Conservation (phyloP, 441 rosid species). For the Adansonia grandidieri region DNA sequence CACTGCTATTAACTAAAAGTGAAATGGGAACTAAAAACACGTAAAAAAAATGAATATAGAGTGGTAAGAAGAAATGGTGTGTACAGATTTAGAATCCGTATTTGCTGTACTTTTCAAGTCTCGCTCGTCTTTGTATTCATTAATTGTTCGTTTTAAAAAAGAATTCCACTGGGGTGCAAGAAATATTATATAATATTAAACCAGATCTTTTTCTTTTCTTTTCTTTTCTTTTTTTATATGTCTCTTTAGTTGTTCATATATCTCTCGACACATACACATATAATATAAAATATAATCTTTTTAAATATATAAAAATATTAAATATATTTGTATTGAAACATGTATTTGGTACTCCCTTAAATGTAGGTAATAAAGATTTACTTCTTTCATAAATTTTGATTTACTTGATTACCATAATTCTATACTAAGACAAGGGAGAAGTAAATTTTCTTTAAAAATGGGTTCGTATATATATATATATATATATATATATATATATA, state of each 20-base stretch:
- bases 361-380: no score
- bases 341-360: no score
- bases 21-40: conserved; percentile 4
- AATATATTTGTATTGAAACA: no score
- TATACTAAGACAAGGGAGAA: no score
- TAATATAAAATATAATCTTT: no score
- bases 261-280: no score
- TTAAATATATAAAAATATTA: no score
- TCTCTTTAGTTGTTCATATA: not conserved
- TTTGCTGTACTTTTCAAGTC: conserved; percentile 7
- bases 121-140: conserved; percentile 28
- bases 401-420: no score
- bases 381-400: no score
- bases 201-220: not conserved
- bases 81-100: conserved; percentile 35
- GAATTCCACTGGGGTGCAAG: conserved; percentile 22
- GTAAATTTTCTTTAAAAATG: no score
- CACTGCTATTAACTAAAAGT: conserved; percentile 71
- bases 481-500: no score
- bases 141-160: conserved; percentile 34
- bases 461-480: no score
- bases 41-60: conserved; percentile 15
- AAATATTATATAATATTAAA: conserved; percentile 28
- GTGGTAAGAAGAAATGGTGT: conserved; percentile 28
- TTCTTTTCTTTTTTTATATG: not conserved